Evolutionary conservation across 192 early-diverging fungal species (phyloP), one percentile per base, ranked within the genome.

Genomic region (Spinellus fusiger): DNA sequence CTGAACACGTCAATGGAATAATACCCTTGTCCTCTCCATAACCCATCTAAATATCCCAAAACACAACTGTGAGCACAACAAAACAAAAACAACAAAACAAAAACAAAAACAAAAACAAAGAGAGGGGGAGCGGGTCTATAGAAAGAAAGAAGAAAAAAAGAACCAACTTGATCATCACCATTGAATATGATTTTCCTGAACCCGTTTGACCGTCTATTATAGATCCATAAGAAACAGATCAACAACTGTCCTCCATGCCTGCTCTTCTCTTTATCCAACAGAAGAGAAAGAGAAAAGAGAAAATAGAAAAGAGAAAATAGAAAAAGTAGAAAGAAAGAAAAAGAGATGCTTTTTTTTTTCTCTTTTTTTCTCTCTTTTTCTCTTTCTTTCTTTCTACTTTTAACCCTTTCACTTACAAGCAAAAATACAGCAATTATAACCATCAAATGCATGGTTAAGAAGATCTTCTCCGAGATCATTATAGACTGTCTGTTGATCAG

Each of bases 361-460:
- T n/a, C n/a, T n/a, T n/a, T n/a, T n/a, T n/a, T n/a, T n/a, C n/a
- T n/a, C n/a, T n/a, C n/a, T n/a, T n/a, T n/a, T n/a, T n/a, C n/a
- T n/a, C n/a, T n/a, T n/a, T n/a, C n/a, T n/a, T n/a, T n/a, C n/a
- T n/a, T n/a, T n/a, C n/a, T n/a, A n/a, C n/a, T n/a, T n/a, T n/a
- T n/a, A n/a, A n/a, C n/a, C n/a, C n/a, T n/a, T n/a, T n/a, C n/a
- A n/a, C 79, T 77, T 84, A 86, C 82, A 97, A 13, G 95, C 95
- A 71, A 97, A 94, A 37, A 97, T 85, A 74, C 93, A 95, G 40
- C 84, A 87, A 70, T 97, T 93, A 73, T 93, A 97, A 25, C 95
- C 95, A 16, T 79, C 80, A 50, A 97, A 86, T 2, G 93, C 87
- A 62, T 96, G 93, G 50, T 88, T 83, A 4, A 96, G 76, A 20